Evolutionary conservation across 164 flowering plant species (phyloP), one percentile per base, ranked within the genome.

Genomic region (Dillenia suffruticosa): DNA sequence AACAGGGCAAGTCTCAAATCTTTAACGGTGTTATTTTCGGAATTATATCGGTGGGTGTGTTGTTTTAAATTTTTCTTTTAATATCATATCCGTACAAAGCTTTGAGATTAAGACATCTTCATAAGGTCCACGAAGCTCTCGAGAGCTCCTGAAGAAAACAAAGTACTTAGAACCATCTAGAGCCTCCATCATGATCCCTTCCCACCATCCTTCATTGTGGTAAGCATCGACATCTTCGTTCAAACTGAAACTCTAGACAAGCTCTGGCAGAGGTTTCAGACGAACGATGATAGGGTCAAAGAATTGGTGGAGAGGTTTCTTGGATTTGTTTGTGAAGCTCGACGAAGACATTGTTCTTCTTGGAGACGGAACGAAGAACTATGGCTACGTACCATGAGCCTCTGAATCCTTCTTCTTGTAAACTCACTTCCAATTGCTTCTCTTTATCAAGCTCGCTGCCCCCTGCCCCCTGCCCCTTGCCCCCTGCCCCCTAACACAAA

Each of bases 171-270:
- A 7, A 9, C 47, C 61, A 0, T 57, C 64, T 6, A 53, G 24
- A 13, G 69, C 56, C 1, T 53, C 52, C 8, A 66, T 73, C 9
- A 80, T 58, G 13, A 73, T 69, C 3, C 84, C 84, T 16, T 67
- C 76, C 84, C 81, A 77, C 84, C 84, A 80, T 0, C 74, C 81
- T 48, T 77, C 84, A 19, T 68, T 57, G 63, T 73, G 61, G 54
- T 54, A 74, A 2, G 81, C 84, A 47, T 80, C 84, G 12, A 80
- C 84, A 12, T 60, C 70, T 26, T 80, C 81, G 46, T 54, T 62
- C 7, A 62, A 15, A 14, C 54, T 43, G 43, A 68, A 73, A 9
- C 13, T 13, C 44, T 44, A 53, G 13, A 13, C 12, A 15, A 11
- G 11, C 46, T 76, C 78, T 5, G 55, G 63, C 8, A 80, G 83